Conservation (phyloP, 768 basidiomycete genomes). For the Termitomyces sp. region DNA sequence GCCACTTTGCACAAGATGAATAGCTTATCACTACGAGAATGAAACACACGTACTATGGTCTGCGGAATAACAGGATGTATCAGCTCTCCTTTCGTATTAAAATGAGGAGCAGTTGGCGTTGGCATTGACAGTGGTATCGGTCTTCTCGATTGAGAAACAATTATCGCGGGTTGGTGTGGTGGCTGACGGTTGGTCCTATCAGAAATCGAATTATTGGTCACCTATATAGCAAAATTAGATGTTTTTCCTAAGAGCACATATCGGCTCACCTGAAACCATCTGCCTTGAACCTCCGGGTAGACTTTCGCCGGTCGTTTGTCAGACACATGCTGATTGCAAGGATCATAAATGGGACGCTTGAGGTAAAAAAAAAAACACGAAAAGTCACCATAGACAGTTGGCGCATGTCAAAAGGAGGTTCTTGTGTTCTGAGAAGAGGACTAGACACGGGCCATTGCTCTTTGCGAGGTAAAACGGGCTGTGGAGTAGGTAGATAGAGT, state of each 20-base stretch:
- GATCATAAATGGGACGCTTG: background rate
- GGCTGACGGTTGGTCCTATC: background rate
- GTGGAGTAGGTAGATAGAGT: background rate
- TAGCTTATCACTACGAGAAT: background rate
- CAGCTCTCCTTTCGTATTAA: slow-evolving; percentile 18
- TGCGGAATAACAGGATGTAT: background rate
- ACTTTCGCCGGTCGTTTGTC: background rate
- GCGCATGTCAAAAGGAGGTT: background rate
- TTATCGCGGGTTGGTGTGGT: background rate
- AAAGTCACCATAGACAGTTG: background rate
- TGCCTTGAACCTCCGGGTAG: background rate
- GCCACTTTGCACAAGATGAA: background rate
- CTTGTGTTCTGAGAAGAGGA: background rate
- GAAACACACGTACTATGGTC: background rate
- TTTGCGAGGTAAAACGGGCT: background rate
- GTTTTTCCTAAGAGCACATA: background rate
- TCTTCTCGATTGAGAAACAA: slow-evolving; percentile 1
- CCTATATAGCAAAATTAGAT: background rate
- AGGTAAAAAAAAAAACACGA: background rate
- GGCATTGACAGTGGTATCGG: background rate
- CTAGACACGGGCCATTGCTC: background rate
- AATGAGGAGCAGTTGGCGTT: slow-evolving; percentile 12
- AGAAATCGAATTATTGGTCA: background rate
- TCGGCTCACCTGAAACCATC: slow-evolving; percentile 7
- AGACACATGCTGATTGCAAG: background rate